Evolutionary conservation across 371 early-diverging fungal species (phyloP), one percentile per base, ranked within the genome.

Genomic region (Mucor piriformis): DNA sequence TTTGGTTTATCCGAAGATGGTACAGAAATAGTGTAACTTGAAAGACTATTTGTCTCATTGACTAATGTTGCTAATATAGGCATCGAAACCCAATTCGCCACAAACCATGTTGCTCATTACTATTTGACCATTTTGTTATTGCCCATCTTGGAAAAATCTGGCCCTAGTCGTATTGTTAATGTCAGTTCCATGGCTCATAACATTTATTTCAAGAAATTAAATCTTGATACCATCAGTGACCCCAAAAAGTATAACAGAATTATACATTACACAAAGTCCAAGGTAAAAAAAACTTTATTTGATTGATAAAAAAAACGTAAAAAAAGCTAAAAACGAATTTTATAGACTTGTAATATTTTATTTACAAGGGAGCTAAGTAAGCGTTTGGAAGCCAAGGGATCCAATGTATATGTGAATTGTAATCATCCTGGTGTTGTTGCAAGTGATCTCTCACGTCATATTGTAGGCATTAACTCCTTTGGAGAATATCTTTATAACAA

Each of bases 81-180:
- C 3, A 59, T 76, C 35, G 76, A 76, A 43, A 59, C 33, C 0
- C 73, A 70, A 50, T 71, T 74, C 37, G 78, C 67, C 6, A 72
- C 71, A 10, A 94, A 95, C 72, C 93, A 93, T 56, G 70, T 94
- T 27, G 95, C 88, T 18, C 90, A 89, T 48, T 84, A 85, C 58
- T 82, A 79, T n/a, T 74, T 91, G 52, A 89, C 89, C n/a, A 76
- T 66, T 43, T 67, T 72, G 0, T 76, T 94, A n/a, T 63, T 92
- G 5, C 87, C 87, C 46, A 11, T 76, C 13, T 68, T 92, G 59
- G 79, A 83, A 54, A 57, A 69, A 34, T 74, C 82, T 13, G 62
- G 69, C 12, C 76, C 82, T 12, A 73, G 84, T 20, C 76, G 90
- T 13, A 74, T 91, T 27, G 82, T 89, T 21, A 79, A 71, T 51